Conservation (phyloP, 495 filamentous ascomycete genomes). For the Xanthoparmelia taractica region DNA sequence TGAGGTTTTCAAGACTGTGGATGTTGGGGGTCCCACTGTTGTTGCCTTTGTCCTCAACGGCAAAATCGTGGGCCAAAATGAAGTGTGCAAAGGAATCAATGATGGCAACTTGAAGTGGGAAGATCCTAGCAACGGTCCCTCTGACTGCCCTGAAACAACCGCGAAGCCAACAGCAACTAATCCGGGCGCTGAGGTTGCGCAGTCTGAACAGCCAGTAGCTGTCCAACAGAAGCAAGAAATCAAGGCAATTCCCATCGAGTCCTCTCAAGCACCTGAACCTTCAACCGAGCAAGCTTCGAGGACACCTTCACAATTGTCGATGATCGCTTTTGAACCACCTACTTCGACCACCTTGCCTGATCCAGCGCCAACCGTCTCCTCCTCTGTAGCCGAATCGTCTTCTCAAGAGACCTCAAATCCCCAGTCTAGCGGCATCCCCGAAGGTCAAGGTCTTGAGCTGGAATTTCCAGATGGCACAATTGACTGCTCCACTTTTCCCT, state of each 20-base stretch:
- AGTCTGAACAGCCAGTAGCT: not conserved
- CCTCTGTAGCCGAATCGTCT: not conserved
- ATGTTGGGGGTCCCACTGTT: slow-evolving; percentile 43
- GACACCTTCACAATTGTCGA: not conserved
- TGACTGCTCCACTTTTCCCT: slow-evolving; percentile 67
- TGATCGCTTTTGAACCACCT: not conserved
- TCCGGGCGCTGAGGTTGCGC: not conserved
- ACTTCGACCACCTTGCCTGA: not conserved
- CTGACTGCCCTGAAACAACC: slow-evolving; percentile 18
- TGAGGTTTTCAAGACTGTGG: slow-evolving; percentile 36
- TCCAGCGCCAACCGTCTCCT: not conserved
- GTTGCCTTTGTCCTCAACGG: slow-evolving; percentile 55
- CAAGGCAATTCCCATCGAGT: not conserved
- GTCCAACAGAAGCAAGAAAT: not conserved
- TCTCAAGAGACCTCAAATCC: slow-evolving; percentile 27
- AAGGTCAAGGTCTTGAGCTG: slow-evolving; percentile 50
- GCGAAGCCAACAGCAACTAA: not conserved
- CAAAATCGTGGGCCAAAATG: slow-evolving; percentile 40
- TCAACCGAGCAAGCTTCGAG: not conserved
- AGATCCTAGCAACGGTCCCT: slow-evolving; percentile 26
- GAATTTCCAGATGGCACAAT: slow-evolving; percentile 74
- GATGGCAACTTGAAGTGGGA: slow-evolving; percentile 44
- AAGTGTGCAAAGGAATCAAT: slow-evolving; percentile 56
- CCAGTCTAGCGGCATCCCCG: slow-evolving; percentile 10
- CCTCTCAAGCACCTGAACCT: not conserved